A percentile compares a stretch with the other conserved stretches of the same genome.
Evolutionary conservation across 441 rosid species (phyloP).

Genomic region (Breynia disticha): DNA sequence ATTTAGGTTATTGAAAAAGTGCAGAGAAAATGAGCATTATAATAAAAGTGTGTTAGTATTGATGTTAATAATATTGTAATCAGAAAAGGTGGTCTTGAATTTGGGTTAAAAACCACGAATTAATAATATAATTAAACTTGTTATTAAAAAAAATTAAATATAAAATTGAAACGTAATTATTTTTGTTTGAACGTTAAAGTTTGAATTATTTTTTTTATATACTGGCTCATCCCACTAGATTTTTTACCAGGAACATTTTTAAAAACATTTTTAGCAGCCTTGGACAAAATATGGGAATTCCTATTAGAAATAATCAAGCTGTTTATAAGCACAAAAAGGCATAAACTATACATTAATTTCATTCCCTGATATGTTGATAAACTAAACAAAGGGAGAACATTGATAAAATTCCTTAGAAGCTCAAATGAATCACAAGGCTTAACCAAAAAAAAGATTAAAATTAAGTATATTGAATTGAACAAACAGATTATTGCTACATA

Average conservation of each 20-base stretch:
- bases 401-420: not conserved
- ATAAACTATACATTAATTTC: too few relatives aligned
- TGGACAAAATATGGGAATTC: constrained; percentile 36
- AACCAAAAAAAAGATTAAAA: too few relatives aligned
- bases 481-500: not conserved
- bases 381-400: not conserved
- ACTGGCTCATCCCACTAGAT: constrained; percentile 48
- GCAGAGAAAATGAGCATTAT: too few relatives aligned
- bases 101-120: too few relatives aligned
- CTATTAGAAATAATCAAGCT: constrained; percentile 24
- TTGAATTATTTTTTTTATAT: constrained; percentile 71
- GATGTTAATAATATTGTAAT: too few relatives aligned
- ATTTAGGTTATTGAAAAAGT: too few relatives aligned
- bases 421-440: not conserved
- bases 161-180: too few relatives aligned
- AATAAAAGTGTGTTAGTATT: too few relatives aligned
- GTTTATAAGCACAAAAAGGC: not conserved
- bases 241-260: constrained; percentile 46
- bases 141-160: too few relatives aligned
- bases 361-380: not conserved
- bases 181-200: too few relatives aligned
- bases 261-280: constrained; percentile 52
- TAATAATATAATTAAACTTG: too few relatives aligned
- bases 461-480: not conserved
- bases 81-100: too few relatives aligned